Evolutionary conservation across 768 basidiomycete species (phyloP), one percentile per base, ranked within the genome.

Genomic region (Boletus coccyginus): DNA sequence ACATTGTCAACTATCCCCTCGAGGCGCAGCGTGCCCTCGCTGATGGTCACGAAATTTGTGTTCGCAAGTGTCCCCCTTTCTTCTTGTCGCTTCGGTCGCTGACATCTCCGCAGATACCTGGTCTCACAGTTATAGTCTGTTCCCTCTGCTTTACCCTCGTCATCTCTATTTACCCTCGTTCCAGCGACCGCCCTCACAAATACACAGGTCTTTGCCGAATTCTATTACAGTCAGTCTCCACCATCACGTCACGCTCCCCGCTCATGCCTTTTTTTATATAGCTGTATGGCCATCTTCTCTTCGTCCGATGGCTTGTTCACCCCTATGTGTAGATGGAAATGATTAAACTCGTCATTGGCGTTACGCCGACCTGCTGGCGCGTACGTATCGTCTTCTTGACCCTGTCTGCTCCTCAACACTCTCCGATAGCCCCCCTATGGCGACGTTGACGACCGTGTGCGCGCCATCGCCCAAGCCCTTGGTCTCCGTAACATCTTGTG

Each of bases 381-480:
- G 82, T 83, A 57, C 45, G 76, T 72, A 7, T 11, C 9, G 3
- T 16, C 36, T 6, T 21, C 16, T 54, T 45, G 2, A 2, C 11
- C 9, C 24, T 53, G n/a, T 27, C 27, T 19, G n/a, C 10, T 13
- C 27, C 17, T 50, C 43, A 33, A 60, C 40, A 4, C n/a, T 39
- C 12, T 39, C 27, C 27, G 27, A 32, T 55, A 83, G 81, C 84
- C 86, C 35, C 85, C 86, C 1, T 86, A 74, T 58, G 86, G 85
- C 45, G 85, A 87, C 56, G 74, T 87, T 19, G 91, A 93, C 42
- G 85, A 87, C 70, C 87, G 91, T 50, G 83, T 92, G 42, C 82
- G 92, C 35, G 75, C 81, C 36, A 86, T 93, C 54, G 83, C 86
- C 3, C 66, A 83, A 24, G 83, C 78, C 10, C 82, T 92, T 60